Base-by-base conservation (phyloP, 441 rosid genomes). In the Erysimum cheiri region DNA sequence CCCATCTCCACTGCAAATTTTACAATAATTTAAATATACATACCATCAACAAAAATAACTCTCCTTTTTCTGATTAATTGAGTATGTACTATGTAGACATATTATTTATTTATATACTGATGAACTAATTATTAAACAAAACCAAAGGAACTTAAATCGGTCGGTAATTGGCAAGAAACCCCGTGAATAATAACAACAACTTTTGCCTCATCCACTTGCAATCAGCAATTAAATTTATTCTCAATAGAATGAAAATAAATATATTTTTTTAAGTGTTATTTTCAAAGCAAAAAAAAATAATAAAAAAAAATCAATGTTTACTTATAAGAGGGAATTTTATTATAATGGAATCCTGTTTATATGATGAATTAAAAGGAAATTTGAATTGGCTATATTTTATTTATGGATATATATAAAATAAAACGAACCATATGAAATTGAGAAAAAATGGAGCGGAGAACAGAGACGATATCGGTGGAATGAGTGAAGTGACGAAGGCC, bases 1-100 rank as follows among this genome's bases (percentile, higher is more conserved):
- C 85, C 91, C 91, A 86, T 79, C 81, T 78, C 91, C 91, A 86
- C 91, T 86, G 84, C 74, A 74, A 69, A 43, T 48, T 77, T 74
- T 33, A 3, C 6, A 58, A 61, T 14, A 37, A 11, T 3, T 7
- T 31, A 3, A 17, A 5, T 29, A 10, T 35, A 5, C 8, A 2
- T 31, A 31, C 2, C 0, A n/a, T n/a, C n/a, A n/a, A n/a, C n/a
- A n/a, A n/a, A n/a, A 15, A 55, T 29, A 4, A 7, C 11, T n/a
- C 8, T 26, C 1, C 6, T 40, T 15, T 3, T 50, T 3, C 12
- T n/a, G 22, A 12, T 29, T n/a, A 7, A 2, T 22, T 22, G 2
- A 60, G 8, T 62, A 11, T 11, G 7, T n/a, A n/a, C n/a, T 48
- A 59, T 11, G 10, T 17, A 13, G 47, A 6, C 31, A 47, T 14